A percentile compares a stretch with the other conserved stretches of the same genome.
Conservation (phyloP, 768 basidiomycete genomes). For the Psilocybe tampanensis region DNA sequence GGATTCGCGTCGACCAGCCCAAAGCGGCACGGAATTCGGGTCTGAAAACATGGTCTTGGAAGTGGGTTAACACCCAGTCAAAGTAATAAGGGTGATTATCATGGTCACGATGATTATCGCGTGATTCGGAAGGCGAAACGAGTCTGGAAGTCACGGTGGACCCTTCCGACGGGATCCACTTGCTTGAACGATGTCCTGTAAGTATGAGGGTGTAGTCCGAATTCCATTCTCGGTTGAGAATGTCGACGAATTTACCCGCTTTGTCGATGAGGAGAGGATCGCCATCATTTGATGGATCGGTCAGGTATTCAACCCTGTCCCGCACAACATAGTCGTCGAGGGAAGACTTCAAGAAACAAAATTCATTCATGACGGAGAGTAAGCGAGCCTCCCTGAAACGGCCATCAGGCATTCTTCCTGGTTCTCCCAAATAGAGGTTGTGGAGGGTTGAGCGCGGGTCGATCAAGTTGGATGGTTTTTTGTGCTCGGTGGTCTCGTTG, state of each 20-base stretch:
- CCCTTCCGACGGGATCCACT: slow-evolving; percentile 24
- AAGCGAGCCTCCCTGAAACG: slow-evolving; percentile 1
- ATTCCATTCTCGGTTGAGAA: slow-evolving; percentile 15
- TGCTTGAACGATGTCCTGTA: not conserved
- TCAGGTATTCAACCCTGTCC: slow-evolving; percentile 37
- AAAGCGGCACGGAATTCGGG: slow-evolving; percentile 30
- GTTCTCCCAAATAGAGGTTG: slow-evolving; percentile 22
- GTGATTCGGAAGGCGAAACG: slow-evolving; percentile 25
- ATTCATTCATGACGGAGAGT: slow-evolving; percentile 9
- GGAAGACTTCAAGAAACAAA: slow-evolving; percentile 27
- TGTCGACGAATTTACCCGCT: slow-evolving; percentile 5
- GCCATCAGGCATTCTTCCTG: slow-evolving; percentile 19
- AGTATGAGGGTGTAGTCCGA: not conserved
- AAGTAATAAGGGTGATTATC: slow-evolving; percentile 28
- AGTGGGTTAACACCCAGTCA: slow-evolving; percentile 36
- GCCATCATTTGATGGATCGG: not conserved
- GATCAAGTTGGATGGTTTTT: slow-evolving; percentile 25
- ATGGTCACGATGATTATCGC: slow-evolving; percentile 9
- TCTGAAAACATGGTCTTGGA: slow-evolving; percentile 26
- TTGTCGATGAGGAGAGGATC: slow-evolving; percentile 10
- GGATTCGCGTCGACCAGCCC: slow-evolving; percentile 40
- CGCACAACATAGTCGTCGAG: slow-evolving; percentile 31
- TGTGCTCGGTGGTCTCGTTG: slow-evolving; percentile 12
- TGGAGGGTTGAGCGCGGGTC: slow-evolving; percentile 32
- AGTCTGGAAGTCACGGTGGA: slow-evolving; percentile 37